A percentile compares a stretch with the other conserved stretches of the same genome.
Conservation (phyloP, 2,329 filamentous ascomycete species). For the Lizonia empirigonia region DNA sequence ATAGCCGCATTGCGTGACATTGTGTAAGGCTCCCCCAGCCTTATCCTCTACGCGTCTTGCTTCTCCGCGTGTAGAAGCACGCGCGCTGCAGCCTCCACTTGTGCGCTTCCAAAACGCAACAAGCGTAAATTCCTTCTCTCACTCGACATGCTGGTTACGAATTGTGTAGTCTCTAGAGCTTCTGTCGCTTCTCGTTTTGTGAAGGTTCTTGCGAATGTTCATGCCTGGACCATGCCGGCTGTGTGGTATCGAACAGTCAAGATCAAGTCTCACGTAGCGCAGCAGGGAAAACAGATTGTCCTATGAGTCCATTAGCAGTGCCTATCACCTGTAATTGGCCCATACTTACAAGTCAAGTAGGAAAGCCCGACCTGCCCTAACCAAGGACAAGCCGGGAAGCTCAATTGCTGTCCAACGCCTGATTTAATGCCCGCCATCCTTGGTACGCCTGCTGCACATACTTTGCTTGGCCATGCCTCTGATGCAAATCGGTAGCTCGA, state of each 20-base stretch:
- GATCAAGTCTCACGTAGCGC: not conserved
- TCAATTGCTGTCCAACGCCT: conserved; percentile 12
- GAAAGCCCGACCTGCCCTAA: conserved; percentile 21
- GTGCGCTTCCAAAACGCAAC: not conserved
- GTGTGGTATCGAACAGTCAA: too few species aligned
- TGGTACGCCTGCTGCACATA: not conserved
- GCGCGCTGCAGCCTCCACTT: not conserved
- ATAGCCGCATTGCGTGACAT: not conserved
- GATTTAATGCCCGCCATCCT: not conserved
- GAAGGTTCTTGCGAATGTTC: not conserved
- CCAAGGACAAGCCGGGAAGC: conserved; percentile 22
- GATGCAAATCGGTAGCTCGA: not conserved
- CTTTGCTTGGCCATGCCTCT: not conserved
- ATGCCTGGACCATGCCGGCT: too few species aligned
- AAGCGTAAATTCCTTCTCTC: not conserved
- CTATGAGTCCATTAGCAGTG: not conserved
- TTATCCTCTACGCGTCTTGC: too few species aligned
- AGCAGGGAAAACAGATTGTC: not conserved
- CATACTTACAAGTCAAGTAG: conserved; percentile 22
- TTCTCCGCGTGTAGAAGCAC: not conserved
- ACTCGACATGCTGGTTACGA: not conserved
- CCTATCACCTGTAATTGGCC: not conserved
- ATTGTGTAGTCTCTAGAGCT: not conserved
- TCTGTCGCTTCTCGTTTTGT: not conserved
- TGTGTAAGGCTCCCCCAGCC: not conserved